phyloP scores from a whole-genome alignment of 768 basidiomycete genomes.

The Tulasnella sp. region DNA sequence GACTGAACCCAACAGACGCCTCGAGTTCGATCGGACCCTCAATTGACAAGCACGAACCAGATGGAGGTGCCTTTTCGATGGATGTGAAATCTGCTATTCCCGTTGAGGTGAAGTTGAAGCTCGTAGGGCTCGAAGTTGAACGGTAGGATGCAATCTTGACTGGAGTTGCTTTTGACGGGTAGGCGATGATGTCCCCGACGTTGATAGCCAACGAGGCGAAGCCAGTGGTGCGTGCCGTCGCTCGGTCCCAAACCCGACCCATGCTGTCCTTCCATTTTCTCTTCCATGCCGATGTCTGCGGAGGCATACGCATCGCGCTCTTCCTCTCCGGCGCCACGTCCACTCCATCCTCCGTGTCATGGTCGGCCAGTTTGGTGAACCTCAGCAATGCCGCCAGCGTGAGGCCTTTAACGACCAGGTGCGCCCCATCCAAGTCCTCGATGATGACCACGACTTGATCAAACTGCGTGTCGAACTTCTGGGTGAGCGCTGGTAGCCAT shows the following conservation, averaged over 20 bases:
- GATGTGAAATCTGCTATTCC: not conserved
- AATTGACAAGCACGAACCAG: slow-evolving; percentile 32
- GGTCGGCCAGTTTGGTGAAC: slow-evolving; percentile 34
- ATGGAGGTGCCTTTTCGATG: not conserved
- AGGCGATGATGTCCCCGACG: slow-evolving; percentile 28
- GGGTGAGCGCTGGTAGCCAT: slow-evolving; percentile 55
- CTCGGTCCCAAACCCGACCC: slow-evolving; percentile 53
- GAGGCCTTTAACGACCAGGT: slow-evolving; percentile 40
- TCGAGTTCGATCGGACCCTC: slow-evolving; percentile 35
- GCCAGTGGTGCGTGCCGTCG: slow-evolving; percentile 53
- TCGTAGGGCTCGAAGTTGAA: not conserved
- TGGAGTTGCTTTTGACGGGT: not conserved
- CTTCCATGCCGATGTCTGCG: slow-evolving; percentile 32
- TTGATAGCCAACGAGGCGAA: slow-evolving; percentile 34
- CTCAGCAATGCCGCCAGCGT: slow-evolving; percentile 43
- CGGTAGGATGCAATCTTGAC: not conserved
- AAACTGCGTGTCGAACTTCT: slow-evolving; percentile 56
- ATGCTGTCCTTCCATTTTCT: slow-evolving; percentile 48
- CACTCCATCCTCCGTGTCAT: slow-evolving; percentile 27
- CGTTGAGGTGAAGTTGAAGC: not conserved
- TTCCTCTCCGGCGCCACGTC: not conserved
- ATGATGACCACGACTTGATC: slow-evolving; percentile 43
- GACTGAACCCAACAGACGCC: slow-evolving; percentile 46
- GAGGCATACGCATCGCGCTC: not conserved
- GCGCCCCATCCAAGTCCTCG: slow-evolving; percentile 39